A percentile compares a stretch with the other conserved stretches of the same genome.
Conservation (phyloP, 306 rosid species). For the Crataegus laevigata region DNA sequence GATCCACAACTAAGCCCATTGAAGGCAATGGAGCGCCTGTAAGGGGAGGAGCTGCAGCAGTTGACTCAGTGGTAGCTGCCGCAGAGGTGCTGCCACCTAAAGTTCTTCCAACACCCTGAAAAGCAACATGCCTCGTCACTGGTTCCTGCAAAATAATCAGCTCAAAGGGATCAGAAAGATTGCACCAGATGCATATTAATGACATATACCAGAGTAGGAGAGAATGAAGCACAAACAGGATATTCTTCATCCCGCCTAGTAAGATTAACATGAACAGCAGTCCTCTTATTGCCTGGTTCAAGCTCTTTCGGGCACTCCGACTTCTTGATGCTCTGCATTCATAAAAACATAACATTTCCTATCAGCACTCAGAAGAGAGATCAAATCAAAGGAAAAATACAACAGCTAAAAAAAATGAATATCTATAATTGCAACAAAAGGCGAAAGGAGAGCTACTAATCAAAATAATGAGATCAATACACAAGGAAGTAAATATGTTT, state of each 20-base stretch:
- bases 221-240: conserved; percentile 39
- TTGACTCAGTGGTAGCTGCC: conserved; percentile 19
- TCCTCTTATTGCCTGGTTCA: conserved; percentile 53
- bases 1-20: conserved; percentile 62
- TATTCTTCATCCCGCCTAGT: conserved; percentile 63
- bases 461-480: background rate
- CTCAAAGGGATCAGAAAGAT: background rate
- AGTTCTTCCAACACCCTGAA: conserved; percentile 89
- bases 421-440: background rate
- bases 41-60: conserved; percentile 18
- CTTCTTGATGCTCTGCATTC: conserved; percentile 72
- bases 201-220: conserved; percentile 7
- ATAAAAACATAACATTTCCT: background rate
- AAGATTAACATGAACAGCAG: conserved; percentile 60
- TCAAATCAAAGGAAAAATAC: background rate
- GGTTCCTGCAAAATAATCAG: conserved; percentile 50
- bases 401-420: background rate
- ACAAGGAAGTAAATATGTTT: background rate
- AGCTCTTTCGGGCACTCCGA: conserved; percentile 91
- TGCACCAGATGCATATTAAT: background rate
- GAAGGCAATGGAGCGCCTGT: conserved; percentile 49
- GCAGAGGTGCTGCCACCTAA: conserved; percentile 44
- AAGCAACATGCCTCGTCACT: conserved; percentile 38
- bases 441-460: background rate
- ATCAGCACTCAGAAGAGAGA: background rate